Evolutionary conservation across 2,329 filamentous ascomycete genomes (phyloP).

Genomic region (Fusarium pseudograminearum): DNA sequence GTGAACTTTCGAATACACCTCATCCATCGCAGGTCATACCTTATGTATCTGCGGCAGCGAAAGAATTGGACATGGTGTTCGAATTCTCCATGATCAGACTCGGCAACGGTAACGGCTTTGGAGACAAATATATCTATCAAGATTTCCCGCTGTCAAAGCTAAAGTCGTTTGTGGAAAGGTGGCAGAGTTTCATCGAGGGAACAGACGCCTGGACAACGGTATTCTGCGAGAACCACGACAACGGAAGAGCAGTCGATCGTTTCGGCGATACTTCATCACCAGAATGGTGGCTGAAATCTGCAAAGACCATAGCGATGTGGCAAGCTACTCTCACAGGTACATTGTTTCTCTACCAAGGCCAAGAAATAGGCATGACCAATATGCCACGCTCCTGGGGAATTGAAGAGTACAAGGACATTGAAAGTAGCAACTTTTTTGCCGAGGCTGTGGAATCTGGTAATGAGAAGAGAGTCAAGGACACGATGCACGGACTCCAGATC

Average conservation of each 20-base stretch:
- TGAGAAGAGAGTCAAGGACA: constrained; percentile 56
- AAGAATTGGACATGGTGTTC: constrained; percentile 72
- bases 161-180: constrained; percentile 58
- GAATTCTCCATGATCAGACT: constrained; percentile 69
- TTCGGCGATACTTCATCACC: constrained; percentile 62
- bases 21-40: constrained; percentile 63
- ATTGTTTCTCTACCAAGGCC: constrained; percentile 69
- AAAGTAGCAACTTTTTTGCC: constrained; percentile 64
- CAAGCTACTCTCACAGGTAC: constrained; percentile 64
- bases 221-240: constrained; percentile 75
- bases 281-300: constrained; percentile 57
- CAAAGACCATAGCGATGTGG: constrained; percentile 66
- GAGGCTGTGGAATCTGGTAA: constrained; percentile 56
- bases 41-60: constrained; percentile 65
- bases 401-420: constrained; percentile 66
- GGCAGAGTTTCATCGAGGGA: constrained; percentile 63
- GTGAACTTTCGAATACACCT: constrained; percentile 70
- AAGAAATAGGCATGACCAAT: constrained; percentile 72
- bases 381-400: constrained; percentile 63
- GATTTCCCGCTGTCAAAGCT: constrained; percentile 60
- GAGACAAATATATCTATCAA: constrained; percentile 63
- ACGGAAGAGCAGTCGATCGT: constrained; percentile 67
- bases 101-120: constrained; percentile 60
- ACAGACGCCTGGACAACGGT: constrained; percentile 69
- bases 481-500: constrained; percentile 65